Conservation (phyloP, 202 grass and related monocot species). For the Saccharum hybrid region DNA sequence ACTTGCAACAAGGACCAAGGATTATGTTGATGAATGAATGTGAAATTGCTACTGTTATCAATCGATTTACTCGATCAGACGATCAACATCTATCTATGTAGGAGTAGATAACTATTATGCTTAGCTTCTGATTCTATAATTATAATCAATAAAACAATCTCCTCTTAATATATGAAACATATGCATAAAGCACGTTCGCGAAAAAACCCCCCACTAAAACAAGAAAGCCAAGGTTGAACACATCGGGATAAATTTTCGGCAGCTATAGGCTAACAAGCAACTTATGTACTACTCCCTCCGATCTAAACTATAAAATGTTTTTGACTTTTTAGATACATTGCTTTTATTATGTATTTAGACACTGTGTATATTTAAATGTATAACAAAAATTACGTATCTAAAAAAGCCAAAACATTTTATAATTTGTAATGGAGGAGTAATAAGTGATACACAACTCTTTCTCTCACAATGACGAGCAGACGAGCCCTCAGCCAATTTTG, state of each 20-base stretch:
- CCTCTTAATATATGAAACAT: no score
- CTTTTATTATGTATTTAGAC: no score
- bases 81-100: neutral
- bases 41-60: neutral
- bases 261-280: neutral
- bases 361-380: no score
- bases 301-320: neutral
- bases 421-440: no score
- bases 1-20: no score
- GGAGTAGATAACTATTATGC: neutral
- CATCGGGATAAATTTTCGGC: neutral
- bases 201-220: neutral
- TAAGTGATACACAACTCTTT: neutral
- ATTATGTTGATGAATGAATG: neutral
- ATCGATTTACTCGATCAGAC: neutral
- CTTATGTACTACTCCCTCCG: no score
- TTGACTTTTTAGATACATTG: no score
- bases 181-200: no score
- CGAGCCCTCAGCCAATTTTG: neutral
- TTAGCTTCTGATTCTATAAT: neutral
- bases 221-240: neutral
- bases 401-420: no score
- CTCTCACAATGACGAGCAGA: neutral
- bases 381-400: no score
- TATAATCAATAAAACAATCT: neutral